These are phyloP conservation scores for Fusarium torulosum DNA, from an alignment of 2,329 filamentous ascomycete genomes.

Conservation along the genomic window DNA sequence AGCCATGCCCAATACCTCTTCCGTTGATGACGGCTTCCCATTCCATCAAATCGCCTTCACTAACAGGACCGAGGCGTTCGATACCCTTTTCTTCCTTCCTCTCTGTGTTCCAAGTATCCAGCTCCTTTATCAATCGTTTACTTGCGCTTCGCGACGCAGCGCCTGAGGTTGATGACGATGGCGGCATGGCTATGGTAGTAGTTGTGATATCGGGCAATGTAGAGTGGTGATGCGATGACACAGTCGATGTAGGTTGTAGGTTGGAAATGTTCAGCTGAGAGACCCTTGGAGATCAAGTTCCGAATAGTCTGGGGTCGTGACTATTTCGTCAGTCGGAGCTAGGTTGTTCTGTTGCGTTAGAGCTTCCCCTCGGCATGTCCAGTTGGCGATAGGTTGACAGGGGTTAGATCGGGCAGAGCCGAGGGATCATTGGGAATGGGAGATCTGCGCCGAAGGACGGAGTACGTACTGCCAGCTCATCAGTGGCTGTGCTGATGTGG, in stretches of 20 bases:
- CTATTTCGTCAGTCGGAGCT: conserved; percentile 35
- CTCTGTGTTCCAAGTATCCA: conserved; percentile 66
- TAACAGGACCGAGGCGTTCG: conserved; percentile 68
- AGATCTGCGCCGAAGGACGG: neutral
- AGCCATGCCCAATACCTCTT: conserved; percentile 66
- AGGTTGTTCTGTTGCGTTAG: conserved; percentile 9
- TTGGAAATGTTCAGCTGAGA: neutral
- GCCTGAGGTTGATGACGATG: conserved; percentile 37
- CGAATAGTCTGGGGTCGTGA: conserved; percentile 26
- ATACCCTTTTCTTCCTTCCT: conserved; percentile 64
- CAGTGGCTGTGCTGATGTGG: conserved; percentile 32
- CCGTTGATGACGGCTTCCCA: conserved; percentile 74
- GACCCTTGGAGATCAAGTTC: conserved; percentile 18
- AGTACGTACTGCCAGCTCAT: conserved; percentile 25
- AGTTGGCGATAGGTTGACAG: conserved; percentile 34
- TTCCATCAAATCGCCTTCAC: conserved; percentile 66
- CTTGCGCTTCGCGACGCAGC: conserved; percentile 60
- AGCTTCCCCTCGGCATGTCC: conserved; percentile 25
- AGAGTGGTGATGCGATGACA: neutral
- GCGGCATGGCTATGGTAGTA: conserved; percentile 26
- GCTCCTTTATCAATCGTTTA: conserved; percentile 70
- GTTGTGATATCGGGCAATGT: conserved; percentile 17
- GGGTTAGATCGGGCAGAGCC: conserved; percentile 46
- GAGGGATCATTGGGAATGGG: conserved; percentile 31
- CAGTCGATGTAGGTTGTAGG: neutral